A percentile compares a stretch with the other conserved stretches of the same genome.
Conservation (phyloP, 78 protist species). For the Dictyostelium purpureum region DNA sequence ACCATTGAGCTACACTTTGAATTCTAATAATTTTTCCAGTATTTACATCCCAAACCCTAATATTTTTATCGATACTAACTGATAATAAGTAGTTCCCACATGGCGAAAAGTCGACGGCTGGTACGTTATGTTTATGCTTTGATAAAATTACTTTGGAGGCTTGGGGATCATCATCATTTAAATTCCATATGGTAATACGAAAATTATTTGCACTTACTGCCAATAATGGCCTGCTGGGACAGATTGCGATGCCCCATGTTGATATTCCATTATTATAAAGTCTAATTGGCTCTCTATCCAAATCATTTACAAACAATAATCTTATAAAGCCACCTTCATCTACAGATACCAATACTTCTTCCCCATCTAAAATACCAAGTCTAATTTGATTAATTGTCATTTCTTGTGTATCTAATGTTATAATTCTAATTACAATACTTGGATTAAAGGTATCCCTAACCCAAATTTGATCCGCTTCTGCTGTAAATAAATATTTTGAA, state of each 20-base stretch:
- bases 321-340: conserved; percentile 68
- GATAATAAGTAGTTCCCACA: conserved; percentile 65
- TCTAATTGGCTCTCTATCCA: neutral
- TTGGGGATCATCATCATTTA: conserved; percentile 14
- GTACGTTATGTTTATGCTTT: conserved; percentile 54
- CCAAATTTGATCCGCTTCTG: neutral
- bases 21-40: neutral
- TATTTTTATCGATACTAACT: conserved; percentile 30
- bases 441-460: conserved; percentile 37
- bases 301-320: conserved; percentile 28
- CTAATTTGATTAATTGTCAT: conserved; percentile 48
- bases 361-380: conserved; percentile 37
- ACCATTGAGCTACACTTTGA: conserved; percentile 38
- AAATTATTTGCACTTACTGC: conserved; percentile 47
- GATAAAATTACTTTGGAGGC: neutral
- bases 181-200: conserved; percentile 35
- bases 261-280: conserved; percentile 15
- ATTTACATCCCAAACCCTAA: conserved; percentile 59
- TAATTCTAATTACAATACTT: neutral
- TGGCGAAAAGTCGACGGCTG: conserved; percentile 46
- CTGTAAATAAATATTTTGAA: conserved; percentile 18
- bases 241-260: conserved; percentile 67
- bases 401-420: neutral
- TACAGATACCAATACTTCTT: conserved; percentile 30
- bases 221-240: conserved; percentile 42